These are phyloP conservation scores for Abrus pulchellus DNA, from an alignment of 306 rosid genomes.

Conservation along the genomic window DNA sequence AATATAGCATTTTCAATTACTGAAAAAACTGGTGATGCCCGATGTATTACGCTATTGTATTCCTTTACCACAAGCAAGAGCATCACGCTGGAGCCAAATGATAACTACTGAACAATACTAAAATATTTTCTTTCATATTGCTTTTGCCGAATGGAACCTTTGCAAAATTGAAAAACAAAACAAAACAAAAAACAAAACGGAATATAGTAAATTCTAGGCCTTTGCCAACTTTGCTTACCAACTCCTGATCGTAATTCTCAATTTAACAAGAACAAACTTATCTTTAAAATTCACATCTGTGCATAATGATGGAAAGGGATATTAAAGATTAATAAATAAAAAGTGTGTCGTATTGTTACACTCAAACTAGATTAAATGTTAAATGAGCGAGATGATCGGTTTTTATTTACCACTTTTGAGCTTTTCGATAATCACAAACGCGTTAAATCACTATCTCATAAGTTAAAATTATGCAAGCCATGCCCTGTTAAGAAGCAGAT, in stretches of 20 bases:
- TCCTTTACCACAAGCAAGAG: conserved; percentile 58
- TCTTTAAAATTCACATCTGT: not conserved
- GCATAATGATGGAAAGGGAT: not conserved
- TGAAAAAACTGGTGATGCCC: conserved; percentile 22
- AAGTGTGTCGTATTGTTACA: not conserved
- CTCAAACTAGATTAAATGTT: conserved; percentile 4
- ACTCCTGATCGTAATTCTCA: conserved; percentile 6
- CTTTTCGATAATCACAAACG: not conserved
- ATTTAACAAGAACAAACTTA: not conserved
- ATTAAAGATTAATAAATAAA: not conserved
- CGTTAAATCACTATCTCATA: not conserved
- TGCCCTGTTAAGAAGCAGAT: not conserved
- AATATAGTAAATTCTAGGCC: not conserved
- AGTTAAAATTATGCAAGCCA: conserved; percentile 3
- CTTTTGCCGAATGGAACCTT: conserved; percentile 14
- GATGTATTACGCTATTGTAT: conserved; percentile 44
- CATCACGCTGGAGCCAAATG: conserved; percentile 40
- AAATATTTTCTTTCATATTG: not conserved
- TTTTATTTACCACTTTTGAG: not conserved
- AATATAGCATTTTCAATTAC: not conserved
- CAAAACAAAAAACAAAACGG: not conserved
- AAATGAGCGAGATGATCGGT: not conserved
- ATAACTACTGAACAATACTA: not conserved
- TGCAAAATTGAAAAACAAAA: not conserved
- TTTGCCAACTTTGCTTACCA: conserved; percentile 5